Percentiles rank a stretch among this genome's conserved stretches.
phyloP scores from a whole-genome alignment of 1,284 basidiomycete species.

The Kwoniella shivajii region DNA sequence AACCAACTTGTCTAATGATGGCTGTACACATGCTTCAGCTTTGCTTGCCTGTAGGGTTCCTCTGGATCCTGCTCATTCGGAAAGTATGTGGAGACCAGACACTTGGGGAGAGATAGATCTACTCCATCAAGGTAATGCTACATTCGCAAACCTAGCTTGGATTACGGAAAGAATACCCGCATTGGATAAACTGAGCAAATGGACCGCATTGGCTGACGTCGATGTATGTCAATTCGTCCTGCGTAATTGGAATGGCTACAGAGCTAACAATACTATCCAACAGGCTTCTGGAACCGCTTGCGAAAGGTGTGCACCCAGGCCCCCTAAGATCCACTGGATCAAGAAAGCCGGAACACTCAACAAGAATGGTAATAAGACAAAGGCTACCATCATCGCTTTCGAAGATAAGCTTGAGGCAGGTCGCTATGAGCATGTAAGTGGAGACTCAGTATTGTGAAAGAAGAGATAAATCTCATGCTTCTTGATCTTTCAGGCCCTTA shows the following conservation, averaged over 20 bases:
- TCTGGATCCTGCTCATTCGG: constrained; percentile 64
- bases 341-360: constrained; percentile 47
- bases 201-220: constrained; percentile 60
- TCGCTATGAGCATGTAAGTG: constrained; percentile 66
- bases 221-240: constrained; percentile 24
- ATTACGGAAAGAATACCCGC: constrained; percentile 77
- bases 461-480: not conserved
- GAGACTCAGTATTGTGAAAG: not conserved
- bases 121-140: constrained; percentile 72
- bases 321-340: constrained; percentile 77
- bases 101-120: constrained; percentile 80
- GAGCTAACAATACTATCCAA: not conserved
- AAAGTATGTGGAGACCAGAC: constrained; percentile 73
- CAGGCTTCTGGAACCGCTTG: constrained; percentile 55
- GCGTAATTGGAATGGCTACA: not conserved
- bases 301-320: constrained; percentile 73
- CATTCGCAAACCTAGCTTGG: constrained; percentile 81
- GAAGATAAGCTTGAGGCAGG: constrained; percentile 84
- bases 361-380: constrained; percentile 46
- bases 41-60: constrained; percentile 75
- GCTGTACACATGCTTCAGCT: constrained; percentile 73
- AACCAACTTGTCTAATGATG: constrained; percentile 58
- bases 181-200: constrained; percentile 65
- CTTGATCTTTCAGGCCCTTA: constrained; percentile 64
- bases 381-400: constrained; percentile 58